phyloP scores from a whole-genome alignment of 2,329 filamentous ascomycete genomes.

The Magnaporthales sp. region DNA sequence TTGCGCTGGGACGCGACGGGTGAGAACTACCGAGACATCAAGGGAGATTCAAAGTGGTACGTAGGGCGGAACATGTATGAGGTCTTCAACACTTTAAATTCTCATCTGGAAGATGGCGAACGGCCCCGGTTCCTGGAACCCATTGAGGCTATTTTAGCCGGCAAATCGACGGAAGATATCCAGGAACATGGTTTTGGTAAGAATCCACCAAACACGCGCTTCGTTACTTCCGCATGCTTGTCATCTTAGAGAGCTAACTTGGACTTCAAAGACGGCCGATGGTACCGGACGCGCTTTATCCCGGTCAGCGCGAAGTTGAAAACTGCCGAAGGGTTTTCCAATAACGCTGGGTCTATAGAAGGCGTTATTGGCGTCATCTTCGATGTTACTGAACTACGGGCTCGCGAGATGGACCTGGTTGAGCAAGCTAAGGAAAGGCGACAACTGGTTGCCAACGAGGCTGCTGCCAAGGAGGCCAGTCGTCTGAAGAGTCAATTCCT shows the following conservation, averaged over 20 bases:
- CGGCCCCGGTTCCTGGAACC: slow-evolving; percentile 43
- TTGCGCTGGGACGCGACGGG: slow-evolving; percentile 40
- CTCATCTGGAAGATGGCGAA: slow-evolving; percentile 32
- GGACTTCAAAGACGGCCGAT: slow-evolving; percentile 43
- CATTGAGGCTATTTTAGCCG: slow-evolving; percentile 57
- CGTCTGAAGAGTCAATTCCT: slow-evolving; percentile 73
- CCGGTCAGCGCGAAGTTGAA: slow-evolving; percentile 52
- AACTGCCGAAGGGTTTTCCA: slow-evolving; percentile 37
- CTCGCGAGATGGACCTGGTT: slow-evolving; percentile 53
- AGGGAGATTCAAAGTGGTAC: slow-evolving; percentile 34
- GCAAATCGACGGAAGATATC: slow-evolving; percentile 49
- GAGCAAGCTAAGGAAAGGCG: slow-evolving; percentile 61
- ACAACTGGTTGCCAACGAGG: slow-evolving; percentile 63
- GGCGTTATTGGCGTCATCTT: slow-evolving; percentile 73
- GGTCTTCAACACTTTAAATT: slow-evolving; percentile 46
- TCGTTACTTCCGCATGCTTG: neutral
- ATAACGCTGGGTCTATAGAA: slow-evolving; percentile 41
- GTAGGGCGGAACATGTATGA: slow-evolving; percentile 57
- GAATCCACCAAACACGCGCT: slow-evolving; percentile 9
- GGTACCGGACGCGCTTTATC: slow-evolving; percentile 64
- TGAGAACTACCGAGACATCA: slow-evolving; percentile 20
- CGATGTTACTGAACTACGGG: slow-evolving; percentile 66
- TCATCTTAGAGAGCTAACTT: neutral
- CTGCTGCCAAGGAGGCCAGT: slow-evolving; percentile 71
- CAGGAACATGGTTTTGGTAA: slow-evolving; percentile 52